phyloP scores from a whole-genome alignment of 2,329 filamentous ascomycete species.

The Alternaria postmessia region DNA sequence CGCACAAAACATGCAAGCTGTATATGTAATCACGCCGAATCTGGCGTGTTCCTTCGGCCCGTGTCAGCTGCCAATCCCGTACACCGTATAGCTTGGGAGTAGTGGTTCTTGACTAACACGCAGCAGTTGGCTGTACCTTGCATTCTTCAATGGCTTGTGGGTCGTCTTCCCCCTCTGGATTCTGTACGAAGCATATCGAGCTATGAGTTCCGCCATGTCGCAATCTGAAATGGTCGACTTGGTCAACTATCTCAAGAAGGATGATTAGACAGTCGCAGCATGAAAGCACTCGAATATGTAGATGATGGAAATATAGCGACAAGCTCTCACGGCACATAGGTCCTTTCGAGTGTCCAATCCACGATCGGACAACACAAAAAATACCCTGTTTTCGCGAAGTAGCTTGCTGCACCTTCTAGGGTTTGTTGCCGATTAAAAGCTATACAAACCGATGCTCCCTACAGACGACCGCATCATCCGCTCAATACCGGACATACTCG shows the following conservation, averaged over 20 bases:
- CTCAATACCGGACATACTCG: not conserved
- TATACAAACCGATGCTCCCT: not conserved
- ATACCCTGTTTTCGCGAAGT: not conserved
- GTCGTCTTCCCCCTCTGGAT: conserved; percentile 67
- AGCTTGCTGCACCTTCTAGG: not conserved
- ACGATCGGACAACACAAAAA: not conserved
- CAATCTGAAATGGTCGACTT: conserved; percentile 50
- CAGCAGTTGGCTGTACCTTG: conserved; percentile 65
- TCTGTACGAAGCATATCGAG: conserved; percentile 60
- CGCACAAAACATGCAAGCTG: not conserved
- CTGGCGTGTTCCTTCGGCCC: not conserved
- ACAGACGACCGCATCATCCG: not conserved
- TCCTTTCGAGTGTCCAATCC: not conserved
- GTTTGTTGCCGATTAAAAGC: not conserved
- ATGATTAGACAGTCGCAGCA: conserved; percentile 12
- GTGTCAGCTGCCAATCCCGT: not conserved
- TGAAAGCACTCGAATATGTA: not conserved
- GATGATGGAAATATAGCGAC: not conserved
- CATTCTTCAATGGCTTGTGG: conserved; percentile 72
- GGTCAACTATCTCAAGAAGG: conserved; percentile 50
- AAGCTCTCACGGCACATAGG: not conserved
- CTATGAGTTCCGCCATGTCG: conserved; percentile 51
- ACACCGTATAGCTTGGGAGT: not conserved
- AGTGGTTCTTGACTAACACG: conserved; percentile 4
- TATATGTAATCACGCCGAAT: not conserved